These are phyloP conservation scores for Reticulascus tulasneorum DNA, from an alignment of 2,329 filamentous ascomycete species.

Conservation along the genomic window DNA sequence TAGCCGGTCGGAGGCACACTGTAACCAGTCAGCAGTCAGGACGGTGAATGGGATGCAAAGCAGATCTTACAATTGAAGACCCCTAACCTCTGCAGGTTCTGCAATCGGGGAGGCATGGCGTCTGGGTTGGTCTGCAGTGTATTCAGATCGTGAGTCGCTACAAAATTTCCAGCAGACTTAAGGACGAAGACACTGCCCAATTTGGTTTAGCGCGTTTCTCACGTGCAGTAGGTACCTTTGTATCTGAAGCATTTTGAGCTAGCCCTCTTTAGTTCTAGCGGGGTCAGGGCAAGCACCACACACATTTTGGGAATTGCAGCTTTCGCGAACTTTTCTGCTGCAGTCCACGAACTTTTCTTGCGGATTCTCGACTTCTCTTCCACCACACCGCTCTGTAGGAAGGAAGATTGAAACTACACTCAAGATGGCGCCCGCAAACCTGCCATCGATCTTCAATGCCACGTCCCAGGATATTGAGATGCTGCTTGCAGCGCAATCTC, in stretches of 20 bases:
- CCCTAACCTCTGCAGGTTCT: slow-evolving; percentile 55
- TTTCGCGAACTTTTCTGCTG: slow-evolving; percentile 8
- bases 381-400: slow-evolving; percentile 18
- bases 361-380: slow-evolving; percentile 10
- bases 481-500: slow-evolving; percentile 94
- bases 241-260: neutral
- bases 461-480: slow-evolving; percentile 99
- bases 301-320: slow-evolving; percentile 8
- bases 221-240: slow-evolving; percentile 24
- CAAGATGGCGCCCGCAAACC: slow-evolving; percentile 94
- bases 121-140: slow-evolving; percentile 16
- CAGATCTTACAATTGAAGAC: slow-evolving; percentile 53
- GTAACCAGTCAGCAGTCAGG: slow-evolving; percentile 18
- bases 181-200: slow-evolving; percentile 3
- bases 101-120: slow-evolving; percentile 66
- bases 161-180: slow-evolving; percentile 13
- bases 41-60: slow-evolving; percentile 5
- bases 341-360: slow-evolving; percentile 7
- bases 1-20: slow-evolving; percentile 58
- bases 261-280: slow-evolving; percentile 2
- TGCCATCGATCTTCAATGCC: slow-evolving; percentile 93
- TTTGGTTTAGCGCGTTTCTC: slow-evolving; percentile 18
- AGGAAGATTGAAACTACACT: slow-evolving; percentile 13
- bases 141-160: slow-evolving; percentile 7
- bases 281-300: slow-evolving; percentile 7